These are phyloP conservation scores for Talinum fruticosum DNA, from an alignment of 148 eudicot species.

Conservation along the genomic window DNA sequence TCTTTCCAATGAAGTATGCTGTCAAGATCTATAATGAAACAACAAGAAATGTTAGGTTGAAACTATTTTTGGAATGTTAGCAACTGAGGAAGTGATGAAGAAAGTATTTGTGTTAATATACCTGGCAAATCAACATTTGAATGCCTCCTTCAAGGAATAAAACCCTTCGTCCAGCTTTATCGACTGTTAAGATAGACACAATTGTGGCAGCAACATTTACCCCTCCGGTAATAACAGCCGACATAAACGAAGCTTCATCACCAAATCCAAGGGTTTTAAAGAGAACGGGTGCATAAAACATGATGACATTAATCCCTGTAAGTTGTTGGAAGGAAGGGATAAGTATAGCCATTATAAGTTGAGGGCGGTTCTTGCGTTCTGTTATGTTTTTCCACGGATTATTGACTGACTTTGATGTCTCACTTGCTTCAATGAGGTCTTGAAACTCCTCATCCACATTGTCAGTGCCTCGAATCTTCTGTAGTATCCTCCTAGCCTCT, in stretches of 20 bases:
- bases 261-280: constrained; percentile 34
- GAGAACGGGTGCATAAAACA: constrained; percentile 35
- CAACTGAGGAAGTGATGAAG: no score
- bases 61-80: no score
- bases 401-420: constrained; percentile 24
- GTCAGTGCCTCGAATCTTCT: constrained; percentile 27
- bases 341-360: constrained; percentile 26
- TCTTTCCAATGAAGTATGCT: not conserved
- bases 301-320: constrained; percentile 12
- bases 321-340: constrained; percentile 30
- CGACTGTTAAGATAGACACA: constrained; percentile 35
- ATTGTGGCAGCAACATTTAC: constrained; percentile 38
- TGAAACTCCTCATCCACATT: constrained; percentile 34
- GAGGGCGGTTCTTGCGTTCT: constrained; percentile 29
- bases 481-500: constrained; percentile 31
- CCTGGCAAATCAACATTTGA: constrained; percentile 40
- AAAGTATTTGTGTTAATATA: no score
- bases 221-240: constrained; percentile 32
- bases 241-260: constrained; percentile 31
- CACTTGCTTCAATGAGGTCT: constrained; percentile 33
- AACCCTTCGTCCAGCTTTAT: constrained; percentile 32
- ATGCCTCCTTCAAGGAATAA: constrained; percentile 37
- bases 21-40: not conserved
- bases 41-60: no score
- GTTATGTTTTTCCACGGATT: constrained; percentile 30